Conservation (phyloP, 2,329 filamentous ascomycete genomes). For the Talaromyces verruculosus region DNA sequence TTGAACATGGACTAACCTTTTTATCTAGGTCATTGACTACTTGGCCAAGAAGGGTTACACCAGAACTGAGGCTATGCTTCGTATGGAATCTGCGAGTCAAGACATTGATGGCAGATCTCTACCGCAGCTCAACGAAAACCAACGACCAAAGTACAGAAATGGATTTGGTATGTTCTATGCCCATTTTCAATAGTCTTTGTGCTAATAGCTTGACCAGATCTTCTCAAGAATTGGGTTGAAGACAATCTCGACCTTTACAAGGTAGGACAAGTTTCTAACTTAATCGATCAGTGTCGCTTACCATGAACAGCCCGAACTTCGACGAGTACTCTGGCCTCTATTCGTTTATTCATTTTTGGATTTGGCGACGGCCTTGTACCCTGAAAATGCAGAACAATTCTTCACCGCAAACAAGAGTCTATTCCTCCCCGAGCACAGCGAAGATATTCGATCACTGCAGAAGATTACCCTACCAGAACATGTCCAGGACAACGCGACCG, state of each 20-base stretch:
- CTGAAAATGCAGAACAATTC: constrained; percentile 71
- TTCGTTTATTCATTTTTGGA: constrained; percentile 92
- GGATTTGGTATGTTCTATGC: constrained; percentile 58
- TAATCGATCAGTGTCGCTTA: background rate
- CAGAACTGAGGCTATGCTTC: constrained; percentile 85
- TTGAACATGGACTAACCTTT: constrained; percentile 2
- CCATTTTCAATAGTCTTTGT: constrained; percentile 20
- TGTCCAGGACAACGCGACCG: constrained; percentile 70
- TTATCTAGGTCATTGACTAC: constrained; percentile 78
- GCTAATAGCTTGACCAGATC: constrained; percentile 43
- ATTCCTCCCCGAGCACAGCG: constrained; percentile 75
- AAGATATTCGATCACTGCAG: constrained; percentile 75
- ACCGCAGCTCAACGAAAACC: constrained; percentile 64
- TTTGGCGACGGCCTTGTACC: constrained; percentile 69
- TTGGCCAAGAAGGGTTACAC: constrained; percentile 93
- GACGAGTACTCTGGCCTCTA: constrained; percentile 84
- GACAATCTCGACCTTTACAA: constrained; percentile 94
- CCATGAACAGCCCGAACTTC: constrained; percentile 69
- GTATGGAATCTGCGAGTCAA: constrained; percentile 82
- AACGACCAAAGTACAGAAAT: constrained; percentile 73
- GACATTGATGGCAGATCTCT: constrained; percentile 79
- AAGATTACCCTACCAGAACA: constrained; percentile 76
- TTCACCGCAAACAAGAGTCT: constrained; percentile 65
- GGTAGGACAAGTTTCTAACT: constrained; percentile 48
- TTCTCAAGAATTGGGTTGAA: constrained; percentile 81